Evolutionary conservation across 805 yeast species (phyloP).

Genomic region (Yarrowia porcina): DNA sequence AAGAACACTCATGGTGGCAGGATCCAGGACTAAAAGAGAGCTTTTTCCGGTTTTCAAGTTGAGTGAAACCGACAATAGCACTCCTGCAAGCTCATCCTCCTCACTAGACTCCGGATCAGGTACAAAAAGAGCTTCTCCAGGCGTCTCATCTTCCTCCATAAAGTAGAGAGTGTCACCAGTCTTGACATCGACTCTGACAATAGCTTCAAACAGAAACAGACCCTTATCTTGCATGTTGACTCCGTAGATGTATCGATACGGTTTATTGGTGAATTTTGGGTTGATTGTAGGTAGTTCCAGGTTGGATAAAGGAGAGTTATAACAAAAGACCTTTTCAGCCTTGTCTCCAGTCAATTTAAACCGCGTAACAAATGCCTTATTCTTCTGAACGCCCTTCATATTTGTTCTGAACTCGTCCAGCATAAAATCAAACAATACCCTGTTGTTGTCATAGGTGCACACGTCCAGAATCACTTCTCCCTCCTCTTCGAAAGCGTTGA

Average conservation of each 20-base stretch:
- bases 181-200: neutral
- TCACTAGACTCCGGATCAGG: neutral
- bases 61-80: neutral
- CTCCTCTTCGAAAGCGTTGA: neutral
- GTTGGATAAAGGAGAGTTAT: neutral
- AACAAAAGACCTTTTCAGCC: neutral
- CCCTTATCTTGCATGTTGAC: constrained; percentile 17
- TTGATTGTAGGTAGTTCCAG: constrained; percentile 3
- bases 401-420: neutral
- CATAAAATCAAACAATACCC: constrained; percentile 4
- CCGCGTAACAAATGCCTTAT: constrained; percentile 13
- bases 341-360: neutral
- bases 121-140: constrained; percentile 16
- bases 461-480: neutral
- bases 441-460: neutral
- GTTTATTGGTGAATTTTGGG: neutral
- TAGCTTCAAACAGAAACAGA: neutral
- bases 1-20: neutral
- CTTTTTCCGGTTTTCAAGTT: neutral
- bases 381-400: neutral
- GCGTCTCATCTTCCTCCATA: constrained; percentile 3
- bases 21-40: neutral
- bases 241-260: neutral
- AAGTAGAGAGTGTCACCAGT: neutral
- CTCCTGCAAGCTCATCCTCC: neutral